A percentile compares a stretch with the other conserved stretches of the same genome.
These are phyloP conservation scores for Globisporangium carolinianum DNA, from an alignment of 352 stramenopile species.

Conservation along the genomic window DNA sequence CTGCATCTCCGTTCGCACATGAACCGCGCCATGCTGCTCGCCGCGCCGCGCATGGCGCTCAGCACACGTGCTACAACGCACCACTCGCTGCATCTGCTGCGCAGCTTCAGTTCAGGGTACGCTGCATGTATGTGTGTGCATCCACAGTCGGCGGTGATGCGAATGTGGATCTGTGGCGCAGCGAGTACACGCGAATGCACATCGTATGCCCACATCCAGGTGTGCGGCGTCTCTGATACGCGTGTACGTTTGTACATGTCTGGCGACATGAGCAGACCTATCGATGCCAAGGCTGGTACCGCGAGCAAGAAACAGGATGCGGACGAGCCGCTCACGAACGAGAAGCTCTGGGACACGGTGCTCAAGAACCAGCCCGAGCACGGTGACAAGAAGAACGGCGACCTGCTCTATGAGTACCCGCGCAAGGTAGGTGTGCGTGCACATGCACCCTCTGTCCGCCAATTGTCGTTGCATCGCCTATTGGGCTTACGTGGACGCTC, in stretches of 20 bases:
- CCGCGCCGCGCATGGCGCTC: constrained; percentile 10
- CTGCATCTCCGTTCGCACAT: constrained; percentile 2
- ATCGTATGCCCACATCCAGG: no score
- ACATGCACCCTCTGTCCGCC: neutral
- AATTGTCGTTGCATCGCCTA: neutral
- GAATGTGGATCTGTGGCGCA: no score
- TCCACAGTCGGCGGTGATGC: no score
- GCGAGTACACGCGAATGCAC: neutral
- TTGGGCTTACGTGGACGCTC: neutral
- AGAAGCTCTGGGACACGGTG: constrained; percentile 68
- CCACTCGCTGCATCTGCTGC: constrained; percentile 7
- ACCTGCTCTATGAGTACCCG: constrained; percentile 80
- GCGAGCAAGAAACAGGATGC: constrained; percentile 19
- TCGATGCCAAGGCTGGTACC: constrained; percentile 2
- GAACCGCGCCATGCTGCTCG: constrained; percentile 3
- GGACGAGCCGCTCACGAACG: constrained; percentile 53
- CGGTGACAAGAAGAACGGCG: constrained; percentile 38
- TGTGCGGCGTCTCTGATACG: no score
- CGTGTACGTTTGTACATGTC: neutral
- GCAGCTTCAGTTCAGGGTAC: constrained; percentile 38
- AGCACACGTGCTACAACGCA: neutral
- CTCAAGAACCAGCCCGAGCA: constrained; percentile 49
- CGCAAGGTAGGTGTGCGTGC: constrained; percentile 45
- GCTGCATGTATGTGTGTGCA: neutral
- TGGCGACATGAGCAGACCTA: neutral